These are phyloP conservation scores for Cyberlindnera petersonii DNA, from an alignment of 805 yeast species.

Conservation along the genomic window DNA sequence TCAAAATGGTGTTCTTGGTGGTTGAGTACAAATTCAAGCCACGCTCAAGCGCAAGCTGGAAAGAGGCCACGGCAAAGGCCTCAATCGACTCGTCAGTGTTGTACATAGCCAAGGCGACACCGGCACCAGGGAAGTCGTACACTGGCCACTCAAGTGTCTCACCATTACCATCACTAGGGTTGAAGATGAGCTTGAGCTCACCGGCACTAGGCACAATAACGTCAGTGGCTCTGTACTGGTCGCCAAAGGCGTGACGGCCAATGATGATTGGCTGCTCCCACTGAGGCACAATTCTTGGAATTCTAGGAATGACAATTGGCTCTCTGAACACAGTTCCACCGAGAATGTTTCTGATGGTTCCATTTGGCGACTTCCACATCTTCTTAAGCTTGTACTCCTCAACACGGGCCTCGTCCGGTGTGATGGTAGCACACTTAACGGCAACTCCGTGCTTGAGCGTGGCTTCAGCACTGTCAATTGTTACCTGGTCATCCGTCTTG, in stretches of 20 bases:
- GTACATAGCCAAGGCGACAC: constrained; percentile 89
- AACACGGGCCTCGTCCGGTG: constrained; percentile 97
- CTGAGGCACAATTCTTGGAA: constrained; percentile 84
- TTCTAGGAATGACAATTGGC: constrained; percentile 85
- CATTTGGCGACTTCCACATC: constrained; percentile 98
- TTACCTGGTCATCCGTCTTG: constrained; percentile 81
- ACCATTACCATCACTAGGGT: constrained; percentile 62
- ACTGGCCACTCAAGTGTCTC: constrained; percentile 55
- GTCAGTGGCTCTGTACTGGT: constrained; percentile 93
- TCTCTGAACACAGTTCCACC: constrained; percentile 98
- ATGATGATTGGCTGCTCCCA: constrained; percentile 96
- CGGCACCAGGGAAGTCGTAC: constrained; percentile 61
- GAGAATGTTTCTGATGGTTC: constrained; percentile 90
- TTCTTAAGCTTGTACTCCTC: constrained; percentile 85
- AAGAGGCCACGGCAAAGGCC: constrained; percentile 92
- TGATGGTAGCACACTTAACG: constrained; percentile 95
- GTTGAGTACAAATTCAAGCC: constrained; percentile 79
- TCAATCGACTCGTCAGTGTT: constrained; percentile 88
- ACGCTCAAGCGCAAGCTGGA: constrained; percentile 78
- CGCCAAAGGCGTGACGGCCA: constrained; percentile 97
- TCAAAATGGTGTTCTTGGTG: constrained; percentile 92
- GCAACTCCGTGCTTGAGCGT: constrained; percentile 87
- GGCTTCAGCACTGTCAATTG: constrained; percentile 86
- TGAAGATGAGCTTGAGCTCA: constrained; percentile 69
- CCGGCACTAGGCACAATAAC: constrained; percentile 78